phyloP scores from a whole-genome alignment of 495 filamentous ascomycete species.

The Margaritispora aquatica region DNA sequence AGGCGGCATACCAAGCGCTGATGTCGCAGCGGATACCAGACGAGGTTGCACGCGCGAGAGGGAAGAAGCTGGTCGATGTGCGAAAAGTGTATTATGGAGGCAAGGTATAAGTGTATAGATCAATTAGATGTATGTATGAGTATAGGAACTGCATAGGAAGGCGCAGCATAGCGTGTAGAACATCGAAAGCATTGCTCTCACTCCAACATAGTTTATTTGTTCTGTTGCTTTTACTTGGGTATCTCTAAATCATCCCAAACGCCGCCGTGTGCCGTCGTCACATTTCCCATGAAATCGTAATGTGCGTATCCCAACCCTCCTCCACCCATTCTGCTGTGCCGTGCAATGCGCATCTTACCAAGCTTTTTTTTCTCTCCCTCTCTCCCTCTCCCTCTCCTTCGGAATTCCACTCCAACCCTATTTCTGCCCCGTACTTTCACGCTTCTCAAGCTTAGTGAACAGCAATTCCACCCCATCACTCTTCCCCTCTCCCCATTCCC shows the following conservation, averaged over 20 bases:
- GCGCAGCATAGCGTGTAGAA: constrained; percentile 28
- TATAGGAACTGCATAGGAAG: constrained; percentile 22
- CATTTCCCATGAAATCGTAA: too few species aligned
- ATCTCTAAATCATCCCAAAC: constrained; percentile 30
- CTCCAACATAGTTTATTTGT: constrained; percentile 4
- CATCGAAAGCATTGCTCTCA: constrained; percentile 20
- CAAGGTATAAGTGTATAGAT: constrained; percentile 21
- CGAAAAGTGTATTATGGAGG: constrained; percentile 97
- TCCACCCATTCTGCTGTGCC: background rate
- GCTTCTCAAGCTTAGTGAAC: too few species aligned
- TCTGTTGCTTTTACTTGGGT: too few species aligned
- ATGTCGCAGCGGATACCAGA: constrained; percentile 79
- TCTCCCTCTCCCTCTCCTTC: constrained; percentile 23
- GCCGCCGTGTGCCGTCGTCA: too few species aligned
- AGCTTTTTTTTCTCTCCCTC: too few species aligned
- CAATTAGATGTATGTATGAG: constrained; percentile 10
- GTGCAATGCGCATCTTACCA: too few species aligned
- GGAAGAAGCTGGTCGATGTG: constrained; percentile 92
- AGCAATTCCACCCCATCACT: too few species aligned
- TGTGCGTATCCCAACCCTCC: background rate
- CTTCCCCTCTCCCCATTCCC: too few species aligned
- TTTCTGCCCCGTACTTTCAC: too few species aligned
- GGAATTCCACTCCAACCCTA: too few species aligned
- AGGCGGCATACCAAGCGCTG: constrained; percentile 79
- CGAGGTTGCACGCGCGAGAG: constrained; percentile 75